Percentiles rank a stretch among this genome's conserved stretches.
These are phyloP conservation scores for Catenaria anguillulae DNA, from an alignment of 371 early-diverging fungal species.

Conservation along the genomic window DNA sequence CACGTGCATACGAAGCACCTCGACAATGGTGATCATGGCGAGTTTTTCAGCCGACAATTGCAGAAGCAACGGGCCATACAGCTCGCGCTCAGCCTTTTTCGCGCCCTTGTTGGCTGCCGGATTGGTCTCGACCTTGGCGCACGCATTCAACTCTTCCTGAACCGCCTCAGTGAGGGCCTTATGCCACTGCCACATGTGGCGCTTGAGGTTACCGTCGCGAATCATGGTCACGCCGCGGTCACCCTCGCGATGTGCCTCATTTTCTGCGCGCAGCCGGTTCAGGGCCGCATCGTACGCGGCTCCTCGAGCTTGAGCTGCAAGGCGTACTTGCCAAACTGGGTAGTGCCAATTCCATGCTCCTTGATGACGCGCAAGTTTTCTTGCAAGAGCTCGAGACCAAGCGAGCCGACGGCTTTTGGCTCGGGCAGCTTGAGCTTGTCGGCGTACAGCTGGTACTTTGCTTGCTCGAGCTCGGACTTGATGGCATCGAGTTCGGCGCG, in stretches of 20 bases:
- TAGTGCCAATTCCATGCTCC: constrained; percentile 30
- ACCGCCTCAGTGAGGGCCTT: constrained; percentile 48
- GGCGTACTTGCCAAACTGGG: constrained; percentile 43
- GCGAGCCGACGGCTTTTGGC: constrained; percentile 21
- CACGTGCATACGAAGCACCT: constrained; percentile 48
- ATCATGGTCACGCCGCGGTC: constrained; percentile 8
- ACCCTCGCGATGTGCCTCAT: constrained; percentile 17
- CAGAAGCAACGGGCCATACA: constrained; percentile 55
- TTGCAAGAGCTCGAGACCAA: constrained; percentile 63
- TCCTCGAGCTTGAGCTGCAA: constrained; percentile 73
- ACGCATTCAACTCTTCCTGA: constrained; percentile 33
- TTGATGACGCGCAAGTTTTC: constrained; percentile 30
- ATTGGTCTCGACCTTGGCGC: neutral
- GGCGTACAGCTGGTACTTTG: constrained; percentile 9
- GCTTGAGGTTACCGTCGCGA: constrained; percentile 40
- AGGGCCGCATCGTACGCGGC: constrained; percentile 61
- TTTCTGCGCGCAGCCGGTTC: constrained; percentile 46
- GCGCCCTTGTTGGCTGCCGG: neutral
- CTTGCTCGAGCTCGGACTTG: neutral
- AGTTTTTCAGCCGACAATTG: constrained; percentile 57
- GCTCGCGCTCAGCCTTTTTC: constrained; percentile 19
- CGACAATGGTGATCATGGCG: constrained; percentile 70
- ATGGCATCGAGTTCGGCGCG: neutral
- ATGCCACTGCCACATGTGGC: constrained; percentile 61
- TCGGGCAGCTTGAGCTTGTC: neutral